A percentile compares a stretch with the other conserved stretches of the same genome.
Conservation (phyloP, 176 grass and related monocot genomes). For the Saccharum officinarum region DNA sequence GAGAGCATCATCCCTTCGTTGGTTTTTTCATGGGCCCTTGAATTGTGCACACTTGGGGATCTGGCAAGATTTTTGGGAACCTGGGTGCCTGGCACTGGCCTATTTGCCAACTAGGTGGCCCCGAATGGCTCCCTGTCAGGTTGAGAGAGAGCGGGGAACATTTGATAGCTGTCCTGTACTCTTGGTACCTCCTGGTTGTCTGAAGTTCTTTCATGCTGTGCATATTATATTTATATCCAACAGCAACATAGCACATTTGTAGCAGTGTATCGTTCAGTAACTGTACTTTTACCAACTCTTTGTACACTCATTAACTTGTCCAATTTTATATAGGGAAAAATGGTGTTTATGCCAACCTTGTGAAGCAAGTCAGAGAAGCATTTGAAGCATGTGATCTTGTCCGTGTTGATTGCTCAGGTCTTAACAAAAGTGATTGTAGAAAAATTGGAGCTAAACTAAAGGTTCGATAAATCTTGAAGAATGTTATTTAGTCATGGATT, state of each 20-base stretch:
- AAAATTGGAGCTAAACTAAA: slow-evolving; percentile 93
- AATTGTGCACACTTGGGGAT: neutral
- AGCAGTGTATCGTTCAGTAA: neutral
- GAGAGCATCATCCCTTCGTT: neutral
- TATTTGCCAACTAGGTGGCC: neutral
- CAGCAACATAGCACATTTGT: neutral
- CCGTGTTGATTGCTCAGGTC: slow-evolving; percentile 67
- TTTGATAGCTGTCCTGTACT: slow-evolving; percentile 12
- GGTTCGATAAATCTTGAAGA: slow-evolving; percentile 49
- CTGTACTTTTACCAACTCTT: slow-evolving; percentile 10
- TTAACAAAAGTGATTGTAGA: slow-evolving; percentile 88
- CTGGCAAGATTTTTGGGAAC: neutral
- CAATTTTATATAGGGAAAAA: slow-evolving; percentile 73
- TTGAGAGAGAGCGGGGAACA: neutral
- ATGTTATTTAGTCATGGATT: slow-evolving; percentile 2
- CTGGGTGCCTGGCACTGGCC: neutral
- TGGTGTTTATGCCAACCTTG: slow-evolving; percentile 85
- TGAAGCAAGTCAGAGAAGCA: slow-evolving; percentile 78
- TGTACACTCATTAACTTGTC: neutral
- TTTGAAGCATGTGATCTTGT: slow-evolving; percentile 94
- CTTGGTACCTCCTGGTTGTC: neutral
- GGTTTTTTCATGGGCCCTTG: neutral
- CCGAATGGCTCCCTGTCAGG: neutral
- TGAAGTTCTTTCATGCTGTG: neutral
- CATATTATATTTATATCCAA: slow-evolving; percentile 20